phyloP scores from a whole-genome alignment of 176 grass and related monocot genomes.

The Phoenix dactylifera region DNA sequence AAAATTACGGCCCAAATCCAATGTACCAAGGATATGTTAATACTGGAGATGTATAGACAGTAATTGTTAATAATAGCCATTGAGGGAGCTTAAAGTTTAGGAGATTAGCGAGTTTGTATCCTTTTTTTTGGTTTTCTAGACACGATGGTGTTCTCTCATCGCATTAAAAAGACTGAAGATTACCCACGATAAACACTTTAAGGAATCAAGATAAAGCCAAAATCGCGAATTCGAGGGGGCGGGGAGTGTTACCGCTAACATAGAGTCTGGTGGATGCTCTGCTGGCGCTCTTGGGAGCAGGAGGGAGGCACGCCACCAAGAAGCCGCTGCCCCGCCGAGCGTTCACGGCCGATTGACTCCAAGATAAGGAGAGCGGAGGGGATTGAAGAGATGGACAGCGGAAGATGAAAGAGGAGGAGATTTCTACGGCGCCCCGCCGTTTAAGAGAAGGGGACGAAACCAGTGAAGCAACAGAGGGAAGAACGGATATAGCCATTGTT shows the following conservation, averaged over 20 bases:
- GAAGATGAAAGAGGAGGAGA: background rate
- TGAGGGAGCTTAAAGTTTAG: no score
- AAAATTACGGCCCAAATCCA: no score
- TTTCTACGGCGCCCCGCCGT: background rate
- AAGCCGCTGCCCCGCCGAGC: background rate
- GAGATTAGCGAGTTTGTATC: no score
- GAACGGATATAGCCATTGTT: background rate
- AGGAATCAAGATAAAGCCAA: no score
- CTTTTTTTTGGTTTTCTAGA: no score
- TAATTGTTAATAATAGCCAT: no score
- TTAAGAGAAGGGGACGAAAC: conserved; percentile 2
- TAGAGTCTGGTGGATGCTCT: conserved; percentile 37
- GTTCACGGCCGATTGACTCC: background rate
- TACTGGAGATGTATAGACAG: no score
- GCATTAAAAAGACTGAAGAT: no score
- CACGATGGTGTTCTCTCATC: no score
- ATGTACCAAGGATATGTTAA: no score
- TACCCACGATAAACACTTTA: no score
- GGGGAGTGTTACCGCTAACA: conserved; percentile 33
- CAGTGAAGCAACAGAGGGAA: background rate
- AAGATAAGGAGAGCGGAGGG: background rate
- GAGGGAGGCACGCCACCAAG: conserved; percentile 14
- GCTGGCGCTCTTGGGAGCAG: conserved; percentile 2
- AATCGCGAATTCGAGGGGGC: background rate
- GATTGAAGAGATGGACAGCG: background rate